A percentile compares a stretch with the other conserved stretches of the same genome.
Conservation (phyloP, 2,329 filamentous ascomycete species). For the Chaetomiaceae sp. region DNA sequence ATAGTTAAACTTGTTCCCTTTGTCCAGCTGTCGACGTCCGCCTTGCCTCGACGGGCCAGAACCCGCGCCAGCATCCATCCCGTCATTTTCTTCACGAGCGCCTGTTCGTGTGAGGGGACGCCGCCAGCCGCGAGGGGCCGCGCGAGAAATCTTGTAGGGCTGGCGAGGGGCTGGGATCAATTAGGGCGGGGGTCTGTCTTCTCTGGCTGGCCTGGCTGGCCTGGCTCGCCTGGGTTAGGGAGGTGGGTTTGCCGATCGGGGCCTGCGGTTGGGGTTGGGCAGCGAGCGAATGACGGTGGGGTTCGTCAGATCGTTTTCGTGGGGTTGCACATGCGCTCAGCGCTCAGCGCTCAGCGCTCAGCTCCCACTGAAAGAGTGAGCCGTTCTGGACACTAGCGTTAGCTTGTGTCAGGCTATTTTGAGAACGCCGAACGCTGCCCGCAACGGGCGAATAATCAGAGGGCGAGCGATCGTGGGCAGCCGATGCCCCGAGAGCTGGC, state of each 20-base stretch:
- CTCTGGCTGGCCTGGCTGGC: slow-evolving; percentile 7
- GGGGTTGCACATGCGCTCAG: slow-evolving; percentile 4
- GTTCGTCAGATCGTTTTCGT: too few species aligned
- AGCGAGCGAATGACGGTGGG: background rate
- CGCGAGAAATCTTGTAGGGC: slow-evolving; percentile 15
- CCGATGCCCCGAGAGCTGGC: too few species aligned
- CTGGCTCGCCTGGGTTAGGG: too few species aligned
- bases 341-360: too few species aligned
- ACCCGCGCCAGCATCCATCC: background rate
- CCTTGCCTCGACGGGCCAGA: too few species aligned
- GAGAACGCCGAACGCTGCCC: background rate
- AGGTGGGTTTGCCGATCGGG: slow-evolving; percentile 1
- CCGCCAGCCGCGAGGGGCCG: slow-evolving; percentile 1
- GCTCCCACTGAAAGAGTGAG: too few species aligned
- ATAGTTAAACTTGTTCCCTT: background rate
- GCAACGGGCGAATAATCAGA: background rate
- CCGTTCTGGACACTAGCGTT: too few species aligned
- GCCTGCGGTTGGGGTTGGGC: slow-evolving; percentile 1
- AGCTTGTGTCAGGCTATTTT: slow-evolving; percentile 2
- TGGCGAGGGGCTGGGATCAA: slow-evolving; percentile 19
- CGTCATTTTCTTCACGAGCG: background rate
- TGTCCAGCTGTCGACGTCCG: too few species aligned
- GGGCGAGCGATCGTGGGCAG: too few species aligned
- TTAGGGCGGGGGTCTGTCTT: background rate
- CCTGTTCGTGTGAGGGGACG: background rate